These are phyloP conservation scores for Vitellaria paradoxa DNA, from an alignment of 179 eudicot genomes.

Conservation along the genomic window DNA sequence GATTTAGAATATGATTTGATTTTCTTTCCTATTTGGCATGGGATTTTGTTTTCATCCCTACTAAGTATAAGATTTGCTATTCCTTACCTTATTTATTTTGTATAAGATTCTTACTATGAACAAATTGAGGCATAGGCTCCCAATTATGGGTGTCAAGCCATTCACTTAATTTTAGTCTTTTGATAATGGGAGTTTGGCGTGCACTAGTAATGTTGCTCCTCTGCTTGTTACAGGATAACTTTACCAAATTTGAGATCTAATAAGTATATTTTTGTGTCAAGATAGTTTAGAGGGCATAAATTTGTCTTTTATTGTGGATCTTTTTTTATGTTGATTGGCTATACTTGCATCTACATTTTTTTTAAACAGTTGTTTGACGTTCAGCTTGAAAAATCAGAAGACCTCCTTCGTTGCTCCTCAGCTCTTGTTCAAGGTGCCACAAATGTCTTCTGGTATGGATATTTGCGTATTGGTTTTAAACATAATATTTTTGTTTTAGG, in stretches of 20 bases:
- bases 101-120: background rate
- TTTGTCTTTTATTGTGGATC: background rate
- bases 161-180: background rate
- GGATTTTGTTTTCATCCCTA: no score
- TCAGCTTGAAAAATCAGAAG: conserved; percentile 74
- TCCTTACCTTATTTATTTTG: no score
- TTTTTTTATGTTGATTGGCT: background rate
- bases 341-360: background rate
- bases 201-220: background rate
- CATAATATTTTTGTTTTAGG: conserved; percentile 5
- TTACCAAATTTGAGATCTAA: background rate
- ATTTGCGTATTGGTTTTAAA: background rate
- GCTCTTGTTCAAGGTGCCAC: conserved; percentile 97
- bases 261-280: background rate
- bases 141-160: no score
- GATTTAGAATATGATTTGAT: no score
- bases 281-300: background rate
- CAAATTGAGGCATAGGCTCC: background rate
- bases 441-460: conserved; percentile 86
- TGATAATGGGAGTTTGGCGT: background rate
- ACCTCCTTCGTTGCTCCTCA: conserved; percentile 86
- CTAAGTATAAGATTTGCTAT: no score
- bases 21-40: no score
- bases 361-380: conserved; percentile 77
- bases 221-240: background rate